Evolutionary conservation across 495 filamentous ascomycete genomes (phyloP).

Genomic region (Talaromyces nanjingensis): DNA sequence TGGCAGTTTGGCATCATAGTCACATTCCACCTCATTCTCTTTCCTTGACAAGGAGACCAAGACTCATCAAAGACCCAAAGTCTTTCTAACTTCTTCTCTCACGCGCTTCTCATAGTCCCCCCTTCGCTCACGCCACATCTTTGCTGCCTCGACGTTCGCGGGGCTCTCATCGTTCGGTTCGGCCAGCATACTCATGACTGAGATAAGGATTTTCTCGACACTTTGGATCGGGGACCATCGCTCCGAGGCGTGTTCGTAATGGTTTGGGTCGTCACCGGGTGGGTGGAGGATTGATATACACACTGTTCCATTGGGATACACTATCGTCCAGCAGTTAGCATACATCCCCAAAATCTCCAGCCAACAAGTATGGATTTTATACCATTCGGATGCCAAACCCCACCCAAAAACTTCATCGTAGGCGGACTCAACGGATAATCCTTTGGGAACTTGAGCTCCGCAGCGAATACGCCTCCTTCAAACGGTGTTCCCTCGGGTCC

Average conservation of each 20-base stretch:
- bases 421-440: constrained; percentile 93
- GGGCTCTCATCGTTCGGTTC: constrained; percentile 99
- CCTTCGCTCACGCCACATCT: constrained; percentile 93
- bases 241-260: constrained; percentile 95
- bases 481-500: constrained; percentile 94
- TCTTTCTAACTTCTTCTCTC: constrained; percentile 67
- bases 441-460: constrained; percentile 88
- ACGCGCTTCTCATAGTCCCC: constrained; percentile 82
- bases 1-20: background rate
- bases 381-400: constrained; percentile 96
- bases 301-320: constrained; percentile 84
- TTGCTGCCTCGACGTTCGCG: constrained; percentile 94
- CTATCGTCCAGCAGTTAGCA: constrained; percentile 34
- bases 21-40: background rate
- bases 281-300: constrained; percentile 98
- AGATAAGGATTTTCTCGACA: constrained; percentile 96
- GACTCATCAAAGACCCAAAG: constrained; percentile 46
- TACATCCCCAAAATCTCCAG: background rate
- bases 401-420: constrained; percentile 84
- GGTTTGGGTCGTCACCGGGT: constrained; percentile 96
- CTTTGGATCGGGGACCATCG: constrained; percentile 95
- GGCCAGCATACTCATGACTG: constrained; percentile 97
- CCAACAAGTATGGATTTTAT: background rate
- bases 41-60: background rate
- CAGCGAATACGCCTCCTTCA: constrained; percentile 89